Evolutionary conservation across 2,329 filamentous ascomycete genomes (phyloP), one percentile per base, ranked within the genome.

Genomic region (Nothophoma quercina): DNA sequence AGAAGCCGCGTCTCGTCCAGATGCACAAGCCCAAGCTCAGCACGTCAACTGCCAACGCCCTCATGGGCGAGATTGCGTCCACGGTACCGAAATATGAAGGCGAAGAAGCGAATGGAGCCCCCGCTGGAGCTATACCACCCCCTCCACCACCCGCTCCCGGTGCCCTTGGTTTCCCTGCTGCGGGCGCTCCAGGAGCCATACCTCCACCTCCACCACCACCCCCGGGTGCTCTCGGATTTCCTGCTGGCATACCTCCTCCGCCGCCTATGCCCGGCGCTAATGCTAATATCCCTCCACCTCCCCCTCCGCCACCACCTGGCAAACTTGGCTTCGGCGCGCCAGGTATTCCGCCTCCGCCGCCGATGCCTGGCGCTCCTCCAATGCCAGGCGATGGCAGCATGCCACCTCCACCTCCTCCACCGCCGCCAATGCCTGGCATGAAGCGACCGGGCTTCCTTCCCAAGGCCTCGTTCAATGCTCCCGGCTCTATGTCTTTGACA

Each of bases 1-100:
- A 93, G 76, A 93, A 88, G 75, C 90, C 93, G 30, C 85, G 88
- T 48, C 78, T 96, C 41, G 85, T 96, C 51, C 84, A 95, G 73
- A 85, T 93, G 75, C 88, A 85, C 71, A 85, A 91, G 56, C 91
- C 91, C 3, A 85, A 83, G 67, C 78, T 88, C 69, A 81, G 81
- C 55, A 76, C 80, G 33, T 74, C 83, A 75, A 75, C 91, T 79
- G 81, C 88, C 79, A 79, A 86, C 80, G 79, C 86, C 70, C 72
- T 93, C 77, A 68, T 88, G 79, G 76, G 82, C 78, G 81, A 96
- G 74, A 88, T 96, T 62, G 84, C 86, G 26, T 84, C 87, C 42
- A 95, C 89, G 75, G 84, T 93, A 66, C 88, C 88, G 76, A 85
- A 79, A 55, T 85, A 86, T 65, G 89, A 89, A 67, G 88, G 81